Evolutionary conservation across 768 basidiomycete species (phyloP).

Genomic region (Podaxis sp.): DNA sequence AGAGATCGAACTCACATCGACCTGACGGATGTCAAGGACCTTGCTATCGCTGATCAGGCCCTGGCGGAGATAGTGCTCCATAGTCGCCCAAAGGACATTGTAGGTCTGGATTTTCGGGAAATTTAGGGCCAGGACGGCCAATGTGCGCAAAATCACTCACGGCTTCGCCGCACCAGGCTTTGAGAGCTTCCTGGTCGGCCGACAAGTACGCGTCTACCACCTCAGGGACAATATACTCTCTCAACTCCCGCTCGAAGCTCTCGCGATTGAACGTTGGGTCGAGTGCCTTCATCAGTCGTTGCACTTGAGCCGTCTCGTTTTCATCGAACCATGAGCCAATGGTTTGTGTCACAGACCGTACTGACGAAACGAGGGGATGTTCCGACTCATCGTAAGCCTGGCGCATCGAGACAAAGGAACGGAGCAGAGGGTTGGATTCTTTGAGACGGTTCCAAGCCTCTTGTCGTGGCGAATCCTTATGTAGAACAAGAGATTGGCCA

Average conservation of each 20-base stretch:
- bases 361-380: constrained; percentile 76
- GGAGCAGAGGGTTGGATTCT: constrained; percentile 75
- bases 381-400: constrained; percentile 90
- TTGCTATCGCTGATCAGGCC: constrained; percentile 92
- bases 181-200: constrained; percentile 83
- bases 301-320: constrained; percentile 96
- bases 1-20: constrained; percentile 66
- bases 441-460: constrained; percentile 82
- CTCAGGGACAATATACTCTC: constrained; percentile 98
- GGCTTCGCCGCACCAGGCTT: constrained; percentile 93
- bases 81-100: constrained; percentile 97
- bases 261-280: constrained; percentile 89
- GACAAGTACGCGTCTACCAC: constrained; percentile 94
- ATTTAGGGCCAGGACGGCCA: not conserved
- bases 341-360: constrained; percentile 81
- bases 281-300: constrained; percentile 79
- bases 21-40: constrained; percentile 94
- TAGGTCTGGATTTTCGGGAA: constrained; percentile 61
- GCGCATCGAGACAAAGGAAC: constrained; percentile 53
- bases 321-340: constrained; percentile 94
- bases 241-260: constrained; percentile 80
- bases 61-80: constrained; percentile 90
- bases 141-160: constrained; percentile 43
- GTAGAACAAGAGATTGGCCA: constrained; percentile 79
- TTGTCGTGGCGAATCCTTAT: constrained; percentile 76